phyloP scores from a whole-genome alignment of 2,329 filamentous ascomycete species.

The Penicillium palitans region DNA sequence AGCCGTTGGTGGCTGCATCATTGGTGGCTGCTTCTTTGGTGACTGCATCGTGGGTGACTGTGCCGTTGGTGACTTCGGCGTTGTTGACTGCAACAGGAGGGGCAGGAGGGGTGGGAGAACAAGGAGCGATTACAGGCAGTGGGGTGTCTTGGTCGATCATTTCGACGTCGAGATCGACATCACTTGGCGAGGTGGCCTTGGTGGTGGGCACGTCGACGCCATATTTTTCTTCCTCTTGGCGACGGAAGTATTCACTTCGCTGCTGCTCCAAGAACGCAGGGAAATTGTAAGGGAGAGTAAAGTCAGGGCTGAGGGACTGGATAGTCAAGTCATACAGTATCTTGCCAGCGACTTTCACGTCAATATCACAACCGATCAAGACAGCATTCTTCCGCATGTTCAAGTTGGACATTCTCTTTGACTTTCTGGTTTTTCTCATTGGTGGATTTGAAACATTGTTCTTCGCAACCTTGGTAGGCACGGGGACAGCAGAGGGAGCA shows the following conservation, averaged over 20 bases:
- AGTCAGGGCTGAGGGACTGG: constrained; percentile 12
- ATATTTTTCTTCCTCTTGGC: background rate
- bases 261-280: constrained; percentile 6
- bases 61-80: too few relatives aligned
- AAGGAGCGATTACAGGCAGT: background rate
- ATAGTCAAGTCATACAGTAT: constrained; percentile 14
- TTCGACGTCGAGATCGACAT: background rate
- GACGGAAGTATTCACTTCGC: constrained; percentile 8
- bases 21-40: background rate
- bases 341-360: constrained; percentile 5
- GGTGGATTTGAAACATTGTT: background rate
- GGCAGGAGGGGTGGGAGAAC: background rate
- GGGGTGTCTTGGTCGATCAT: background rate
- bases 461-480: background rate
- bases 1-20: background rate
- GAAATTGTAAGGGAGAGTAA: constrained; percentile 10
- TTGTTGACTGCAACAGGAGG: background rate
- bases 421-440: constrained; percentile 8
- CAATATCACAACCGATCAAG: constrained; percentile 12
- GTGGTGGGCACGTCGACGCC: background rate
- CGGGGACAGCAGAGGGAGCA: background rate
- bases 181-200: background rate
- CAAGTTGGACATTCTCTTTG: constrained; percentile 7
- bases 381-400: background rate
- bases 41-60: too few relatives aligned